Conservation (phyloP, 768 basidiomycete genomes). For the Leccinum aurantiacum region DNA sequence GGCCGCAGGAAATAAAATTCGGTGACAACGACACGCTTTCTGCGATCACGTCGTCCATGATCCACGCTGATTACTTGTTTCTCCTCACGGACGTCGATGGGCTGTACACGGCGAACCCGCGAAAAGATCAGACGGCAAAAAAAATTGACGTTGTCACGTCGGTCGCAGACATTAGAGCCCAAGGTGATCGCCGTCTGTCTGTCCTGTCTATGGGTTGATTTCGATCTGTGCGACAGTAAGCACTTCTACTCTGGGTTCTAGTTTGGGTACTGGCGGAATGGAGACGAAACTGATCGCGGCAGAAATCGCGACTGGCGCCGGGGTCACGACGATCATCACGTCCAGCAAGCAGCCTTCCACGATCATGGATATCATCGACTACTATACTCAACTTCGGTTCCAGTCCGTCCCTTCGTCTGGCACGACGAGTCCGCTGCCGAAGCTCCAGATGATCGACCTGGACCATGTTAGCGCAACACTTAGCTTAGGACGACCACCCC, state of each 20-base stretch:
- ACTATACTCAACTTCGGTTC: slow-evolving; percentile 50
- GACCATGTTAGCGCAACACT: slow-evolving; percentile 24
- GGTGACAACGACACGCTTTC: slow-evolving; percentile 99
- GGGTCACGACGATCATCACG: slow-evolving; percentile 88
- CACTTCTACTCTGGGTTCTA: slow-evolving; percentile 88
- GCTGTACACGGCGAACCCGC: slow-evolving; percentile 91
- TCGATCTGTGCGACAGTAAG: slow-evolving; percentile 56
- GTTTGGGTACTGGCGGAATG: slow-evolving; percentile 97
- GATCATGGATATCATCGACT: slow-evolving; percentile 81
- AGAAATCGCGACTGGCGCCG: slow-evolving; percentile 94
- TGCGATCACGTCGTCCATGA: slow-evolving; percentile 96
- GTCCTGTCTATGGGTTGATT: background rate
- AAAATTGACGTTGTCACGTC: slow-evolving; percentile 83
- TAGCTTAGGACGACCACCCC: slow-evolving; percentile 58
- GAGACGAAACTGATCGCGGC: slow-evolving; percentile 99
- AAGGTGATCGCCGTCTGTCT: slow-evolving; percentile 52
- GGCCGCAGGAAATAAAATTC: slow-evolving; percentile 95
- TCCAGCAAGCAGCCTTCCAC: slow-evolving; percentile 76
- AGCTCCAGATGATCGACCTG: slow-evolving; percentile 24
- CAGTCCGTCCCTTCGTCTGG: slow-evolving; percentile 37
- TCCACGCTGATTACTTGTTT: slow-evolving; percentile 97
- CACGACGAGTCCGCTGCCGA: slow-evolving; percentile 27
- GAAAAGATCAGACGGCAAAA: slow-evolving; percentile 81
- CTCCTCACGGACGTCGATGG: slow-evolving; percentile 96
- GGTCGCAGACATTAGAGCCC: slow-evolving; percentile 71